Base-by-base conservation (phyloP, 2,329 filamentous ascomycete genomes). In the Ophiostoma ulmi region DNA sequence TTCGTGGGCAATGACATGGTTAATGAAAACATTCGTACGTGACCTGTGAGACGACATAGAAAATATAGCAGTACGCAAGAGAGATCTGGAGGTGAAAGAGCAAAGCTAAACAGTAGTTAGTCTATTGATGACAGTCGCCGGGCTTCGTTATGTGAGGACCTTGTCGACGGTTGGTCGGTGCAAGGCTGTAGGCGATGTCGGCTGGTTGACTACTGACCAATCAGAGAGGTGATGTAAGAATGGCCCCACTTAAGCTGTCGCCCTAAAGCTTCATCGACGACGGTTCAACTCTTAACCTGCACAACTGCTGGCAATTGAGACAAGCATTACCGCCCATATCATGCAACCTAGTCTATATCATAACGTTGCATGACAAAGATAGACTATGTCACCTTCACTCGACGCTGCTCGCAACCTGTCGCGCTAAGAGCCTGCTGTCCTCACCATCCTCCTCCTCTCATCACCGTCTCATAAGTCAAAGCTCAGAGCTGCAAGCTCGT, bases 181-280 rank as follows among this genome's bases (percentile, higher is more conserved):
- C 61, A 64, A 39, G 61, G 61, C 61, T 64, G 61, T 26, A 22
- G n/a, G 26, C 58, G 35, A 11, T n/a, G 61, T 58, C 52, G 22
- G 48, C 52, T 26, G 17, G 2, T 22, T 20, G 17, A 3, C 8
- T 7, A 22, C 61, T 38, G 14, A 20, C 61, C 61, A 64, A 64
- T 64, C 31, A 64, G 31, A 38, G 7, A 35, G 8, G 26, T 38
- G 7, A 1, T 14, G 7, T 11, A 36, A 5, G 5, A 11, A 39
- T 1, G 0, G 61, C 35, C 35, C 61, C 61, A 64, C 61, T 64
- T 64, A 36, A 64, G 61, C 20, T 63, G 31, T 26, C 31, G 58
- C 31, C 20, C n/a, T n/a, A 6, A 38, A 64, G 58, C 58, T 36
- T 64, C 61, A 64, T 36, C 8, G 35, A 36, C 58, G 31, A 36